These are phyloP conservation scores for Pyricularia sp. DNA, from an alignment of 2,329 filamentous ascomycete species.

Conservation along the genomic window DNA sequence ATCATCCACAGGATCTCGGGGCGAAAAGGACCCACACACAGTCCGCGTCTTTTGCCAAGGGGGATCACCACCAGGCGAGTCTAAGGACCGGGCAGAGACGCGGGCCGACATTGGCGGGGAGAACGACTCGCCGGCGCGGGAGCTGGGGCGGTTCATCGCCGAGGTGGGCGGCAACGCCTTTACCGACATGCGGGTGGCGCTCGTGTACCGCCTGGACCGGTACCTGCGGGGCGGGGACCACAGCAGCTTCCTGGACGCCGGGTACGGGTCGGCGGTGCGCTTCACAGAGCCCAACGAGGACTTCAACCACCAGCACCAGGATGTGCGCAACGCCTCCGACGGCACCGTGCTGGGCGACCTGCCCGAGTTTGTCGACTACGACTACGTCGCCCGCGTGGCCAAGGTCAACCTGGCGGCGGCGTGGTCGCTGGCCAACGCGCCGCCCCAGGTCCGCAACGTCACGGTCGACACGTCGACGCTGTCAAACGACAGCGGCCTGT, in stretches of 20 bases:
- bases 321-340: constrained; percentile 30
- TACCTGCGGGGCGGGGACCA: constrained; percentile 50
- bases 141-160: constrained; percentile 42
- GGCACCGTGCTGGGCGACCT: constrained; percentile 46
- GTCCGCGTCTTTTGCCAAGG: constrained; percentile 37
- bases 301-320: constrained; percentile 48
- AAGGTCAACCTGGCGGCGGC: constrained; percentile 44
- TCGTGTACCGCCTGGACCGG: constrained; percentile 46
- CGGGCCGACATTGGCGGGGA: constrained; percentile 30
- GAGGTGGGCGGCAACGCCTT: constrained; percentile 40
- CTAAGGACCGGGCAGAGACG: constrained; percentile 4
- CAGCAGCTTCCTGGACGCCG: constrained; percentile 41
- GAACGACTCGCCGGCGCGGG: constrained; percentile 35
- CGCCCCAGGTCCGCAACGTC: constrained; percentile 39
- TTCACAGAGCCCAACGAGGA: constrained; percentile 51
- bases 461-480: constrained; percentile 20
- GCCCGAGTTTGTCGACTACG: constrained; percentile 46
- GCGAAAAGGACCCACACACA: constrained; percentile 35
- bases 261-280: constrained; percentile 38
- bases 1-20: constrained; percentile 18
- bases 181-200: constrained; percentile 44
- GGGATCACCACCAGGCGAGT: constrained; percentile 8
- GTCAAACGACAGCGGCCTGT: constrained; percentile 39
- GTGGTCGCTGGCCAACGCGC: constrained; percentile 43
- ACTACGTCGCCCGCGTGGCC: constrained; percentile 41